A percentile compares a stretch with the other conserved stretches of the same genome.
These are phyloP conservation scores for Pythium apleroticum DNA, from an alignment of 352 stramenopile species.

Conservation along the genomic window DNA sequence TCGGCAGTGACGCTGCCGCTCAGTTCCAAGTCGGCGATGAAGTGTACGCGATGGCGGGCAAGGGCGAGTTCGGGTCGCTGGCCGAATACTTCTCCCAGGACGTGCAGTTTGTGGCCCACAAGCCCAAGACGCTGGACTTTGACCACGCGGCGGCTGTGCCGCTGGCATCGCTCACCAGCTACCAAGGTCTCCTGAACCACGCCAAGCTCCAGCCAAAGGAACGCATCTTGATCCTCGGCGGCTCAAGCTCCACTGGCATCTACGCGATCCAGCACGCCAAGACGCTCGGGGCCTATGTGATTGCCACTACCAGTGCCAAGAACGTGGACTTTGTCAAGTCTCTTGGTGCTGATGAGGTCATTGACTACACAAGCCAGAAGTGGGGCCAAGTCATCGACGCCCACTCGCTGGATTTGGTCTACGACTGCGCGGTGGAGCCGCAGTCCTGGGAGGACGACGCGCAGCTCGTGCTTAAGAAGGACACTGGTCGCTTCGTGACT, in stretches of 20 bases:
- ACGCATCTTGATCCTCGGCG: conserved; percentile 14
- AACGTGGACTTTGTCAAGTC: conserved; percentile 39
- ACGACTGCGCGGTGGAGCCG: conserved; percentile 29
- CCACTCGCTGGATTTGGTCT: conserved; percentile 28
- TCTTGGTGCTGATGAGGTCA: conserved; percentile 38
- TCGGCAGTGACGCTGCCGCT: conserved; percentile 29
- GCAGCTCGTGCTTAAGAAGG: conserved; percentile 41
- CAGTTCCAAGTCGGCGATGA: conserved; percentile 18
- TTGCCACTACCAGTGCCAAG: conserved; percentile 34
- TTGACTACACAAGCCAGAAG: conserved; percentile 43
- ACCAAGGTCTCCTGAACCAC: conserved; percentile 32
- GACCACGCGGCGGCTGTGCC: conserved; percentile 37
- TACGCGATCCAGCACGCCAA: conserved; percentile 44
- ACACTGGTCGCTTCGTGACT: conserved; percentile 42
- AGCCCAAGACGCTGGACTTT: conserved; percentile 41
- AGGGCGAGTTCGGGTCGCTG: conserved; percentile 22
- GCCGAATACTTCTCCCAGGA: conserved; percentile 42
- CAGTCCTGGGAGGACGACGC: conserved; percentile 36
- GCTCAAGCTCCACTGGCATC: conserved; percentile 21
- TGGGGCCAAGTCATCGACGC: conserved; percentile 31
- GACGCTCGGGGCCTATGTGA: conserved; percentile 16
- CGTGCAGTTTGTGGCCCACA: conserved; percentile 31
- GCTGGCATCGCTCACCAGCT: conserved; percentile 30
- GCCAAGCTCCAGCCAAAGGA: conserved; percentile 21
- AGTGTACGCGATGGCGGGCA: conserved; percentile 23